Percentiles rank a stretch among this genome's conserved stretches.
Conservation (phyloP, 805 yeast genomes). For the Wickerhamomyces ciferrii region DNA sequence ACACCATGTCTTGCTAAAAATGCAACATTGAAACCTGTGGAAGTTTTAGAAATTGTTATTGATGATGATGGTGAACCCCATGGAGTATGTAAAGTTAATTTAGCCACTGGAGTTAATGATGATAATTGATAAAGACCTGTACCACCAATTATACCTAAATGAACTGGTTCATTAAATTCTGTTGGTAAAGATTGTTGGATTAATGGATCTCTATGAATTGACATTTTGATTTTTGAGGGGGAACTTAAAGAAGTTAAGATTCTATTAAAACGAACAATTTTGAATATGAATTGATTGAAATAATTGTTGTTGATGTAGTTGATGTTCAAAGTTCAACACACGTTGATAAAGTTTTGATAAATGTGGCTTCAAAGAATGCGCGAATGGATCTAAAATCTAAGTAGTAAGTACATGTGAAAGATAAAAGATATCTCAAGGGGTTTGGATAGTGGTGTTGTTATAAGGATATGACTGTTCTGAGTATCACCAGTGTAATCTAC, state of each 20-base stretch:
- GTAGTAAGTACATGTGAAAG: too few relatives aligned
- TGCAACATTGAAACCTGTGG: conserved; percentile 78
- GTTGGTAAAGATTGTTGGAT: conserved; percentile 31
- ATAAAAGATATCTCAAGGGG: too few relatives aligned
- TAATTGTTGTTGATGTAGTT: neutral
- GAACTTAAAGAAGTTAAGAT: neutral
- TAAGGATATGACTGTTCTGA: too few relatives aligned
- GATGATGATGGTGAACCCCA: conserved; percentile 98
- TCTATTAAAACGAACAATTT: neutral
- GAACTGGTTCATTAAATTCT: conserved; percentile 58
- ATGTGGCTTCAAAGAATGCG: neutral
- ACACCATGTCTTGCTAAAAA: conserved; percentile 93
- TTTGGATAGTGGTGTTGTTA: too few relatives aligned
- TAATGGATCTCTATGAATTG: conserved; percentile 19
- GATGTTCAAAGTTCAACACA: neutral
- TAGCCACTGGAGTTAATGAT: conserved; percentile 79
- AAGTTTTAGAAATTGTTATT: conserved; percentile 81
- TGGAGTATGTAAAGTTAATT: conserved; percentile 80
- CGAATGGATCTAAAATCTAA: neutral
- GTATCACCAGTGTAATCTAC: too few relatives aligned
- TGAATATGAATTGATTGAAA: neutral
- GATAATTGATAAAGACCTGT: conserved; percentile 93
- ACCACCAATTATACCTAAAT: conserved; percentile 92
- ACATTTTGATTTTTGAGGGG: conserved; percentile 10
- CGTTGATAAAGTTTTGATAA: neutral